A percentile compares a stretch with the other conserved stretches of the same genome.
phyloP scores from a whole-genome alignment of 208 protist species.

The Leishmania tropica region DNA sequence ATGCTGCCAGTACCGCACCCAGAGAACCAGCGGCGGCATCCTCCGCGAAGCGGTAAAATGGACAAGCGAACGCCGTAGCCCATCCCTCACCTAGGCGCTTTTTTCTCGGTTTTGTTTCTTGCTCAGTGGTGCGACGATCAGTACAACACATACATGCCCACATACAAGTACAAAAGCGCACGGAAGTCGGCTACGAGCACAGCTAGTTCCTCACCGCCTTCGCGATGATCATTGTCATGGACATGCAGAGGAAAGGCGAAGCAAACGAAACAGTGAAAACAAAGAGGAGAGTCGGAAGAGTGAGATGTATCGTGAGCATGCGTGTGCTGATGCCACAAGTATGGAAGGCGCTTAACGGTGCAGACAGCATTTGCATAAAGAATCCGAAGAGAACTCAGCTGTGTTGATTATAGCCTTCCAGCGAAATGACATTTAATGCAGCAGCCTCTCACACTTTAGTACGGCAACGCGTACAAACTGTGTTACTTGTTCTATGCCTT shows the following conservation, averaged over 20 bases:
- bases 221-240: background rate
- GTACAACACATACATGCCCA: background rate
- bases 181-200: background rate
- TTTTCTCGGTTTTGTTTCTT: background rate
- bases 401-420: too few species aligned
- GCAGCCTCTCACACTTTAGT: background rate
- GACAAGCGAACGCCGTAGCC: background rate
- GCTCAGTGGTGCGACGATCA: background rate
- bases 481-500: background rate
- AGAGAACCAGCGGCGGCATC: slow-evolving; percentile 16
- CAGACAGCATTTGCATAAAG: background rate
- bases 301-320: background rate
- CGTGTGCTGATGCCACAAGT: background rate
- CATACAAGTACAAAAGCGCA: too few species aligned
- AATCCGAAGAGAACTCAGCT: background rate
- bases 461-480: background rate
- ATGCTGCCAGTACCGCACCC: slow-evolving; percentile 33
- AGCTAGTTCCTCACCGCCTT: background rate
- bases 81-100: background rate
- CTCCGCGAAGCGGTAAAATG: background rate
- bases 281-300: background rate
- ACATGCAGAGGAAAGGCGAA: too few species aligned
- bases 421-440: background rate
- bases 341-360: background rate
- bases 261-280: background rate